Conservation (phyloP, 257 asterid species). For the Thymus mandschuricus region DNA sequence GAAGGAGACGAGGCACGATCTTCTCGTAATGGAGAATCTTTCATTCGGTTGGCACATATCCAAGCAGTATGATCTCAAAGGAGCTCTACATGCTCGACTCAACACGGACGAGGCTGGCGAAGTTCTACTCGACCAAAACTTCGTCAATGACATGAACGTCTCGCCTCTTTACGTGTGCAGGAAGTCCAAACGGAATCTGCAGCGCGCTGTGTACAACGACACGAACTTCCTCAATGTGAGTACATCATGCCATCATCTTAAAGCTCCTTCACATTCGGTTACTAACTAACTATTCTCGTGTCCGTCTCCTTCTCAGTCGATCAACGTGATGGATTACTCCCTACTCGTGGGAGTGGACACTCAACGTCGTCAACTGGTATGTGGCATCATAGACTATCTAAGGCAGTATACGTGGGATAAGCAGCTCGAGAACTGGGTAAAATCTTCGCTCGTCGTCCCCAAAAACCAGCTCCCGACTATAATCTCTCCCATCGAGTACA, state of each 20-base stretch:
- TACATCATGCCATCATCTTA: not conserved
- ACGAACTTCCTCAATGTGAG: constrained; percentile 83
- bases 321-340: constrained; percentile 95
- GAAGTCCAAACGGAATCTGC: constrained; percentile 70
- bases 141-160: constrained; percentile 83
- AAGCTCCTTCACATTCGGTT: no score
- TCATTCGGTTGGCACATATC: constrained; percentile 72
- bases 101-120: constrained; percentile 62
- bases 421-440: constrained; percentile 93
- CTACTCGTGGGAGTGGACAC: constrained; percentile 89
- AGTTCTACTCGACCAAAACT: constrained; percentile 91
- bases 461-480: constrained; percentile 83
- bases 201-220: constrained; percentile 96
- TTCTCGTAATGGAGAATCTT: constrained; percentile 97
- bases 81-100: constrained; percentile 82
- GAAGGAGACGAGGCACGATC: constrained; percentile 80
- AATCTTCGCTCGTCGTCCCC: constrained; percentile 86
- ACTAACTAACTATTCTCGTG: constrained; percentile 2
- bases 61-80: constrained; percentile 88
- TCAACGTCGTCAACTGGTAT: constrained; percentile 62
- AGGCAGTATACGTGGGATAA: constrained; percentile 99
- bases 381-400: constrained; percentile 94
- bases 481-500: constrained; percentile 84
- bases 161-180: constrained; percentile 87
- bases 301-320: constrained; percentile 48